Percentiles rank a stretch among this genome's conserved stretches.
phyloP scores from a whole-genome alignment of 2,329 filamentous ascomycete species.

The Aspergillus caelatus region DNA sequence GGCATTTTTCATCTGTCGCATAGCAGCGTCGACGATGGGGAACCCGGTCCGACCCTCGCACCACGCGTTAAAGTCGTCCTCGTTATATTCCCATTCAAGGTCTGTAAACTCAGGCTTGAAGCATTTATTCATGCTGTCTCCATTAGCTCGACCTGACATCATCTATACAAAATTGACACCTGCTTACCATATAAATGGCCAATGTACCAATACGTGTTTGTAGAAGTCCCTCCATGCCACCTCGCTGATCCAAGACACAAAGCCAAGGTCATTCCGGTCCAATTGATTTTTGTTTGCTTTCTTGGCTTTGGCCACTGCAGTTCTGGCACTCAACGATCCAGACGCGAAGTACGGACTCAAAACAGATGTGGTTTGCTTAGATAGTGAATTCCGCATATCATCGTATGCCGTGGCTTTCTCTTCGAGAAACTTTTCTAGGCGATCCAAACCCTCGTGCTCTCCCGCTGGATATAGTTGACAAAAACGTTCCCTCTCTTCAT shows the following conservation, averaged over 20 bases:
- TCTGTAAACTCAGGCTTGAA: conserved; percentile 85
- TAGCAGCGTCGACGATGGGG: conserved; percentile 83
- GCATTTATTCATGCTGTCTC: conserved; percentile 68
- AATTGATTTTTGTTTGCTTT: conserved; percentile 65
- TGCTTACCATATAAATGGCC: conserved; percentile 67
- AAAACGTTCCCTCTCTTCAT: conserved; percentile 62
- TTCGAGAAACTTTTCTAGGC: conserved; percentile 69
- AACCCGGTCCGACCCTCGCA: conserved; percentile 73
- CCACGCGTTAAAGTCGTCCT: conserved; percentile 72
- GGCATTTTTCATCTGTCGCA: conserved; percentile 71
- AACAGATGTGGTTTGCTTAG: conserved; percentile 64
- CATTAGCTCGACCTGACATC: neutral
- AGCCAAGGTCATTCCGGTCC: conserved; percentile 67
- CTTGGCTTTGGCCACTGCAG: conserved; percentile 65
- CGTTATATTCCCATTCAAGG: conserved; percentile 78
- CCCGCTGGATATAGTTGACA: conserved; percentile 71
- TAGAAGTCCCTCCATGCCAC: conserved; percentile 89
- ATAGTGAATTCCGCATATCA: conserved; percentile 67
- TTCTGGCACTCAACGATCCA: conserved; percentile 69
- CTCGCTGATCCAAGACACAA: conserved; percentile 76
- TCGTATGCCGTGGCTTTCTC: conserved; percentile 66
- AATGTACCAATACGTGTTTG: conserved; percentile 79
- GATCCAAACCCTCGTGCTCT: conserved; percentile 68
- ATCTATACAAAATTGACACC: too few species aligned
- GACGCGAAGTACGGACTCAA: conserved; percentile 73